A percentile compares a stretch with the other conserved stretches of the same genome.
Evolutionary conservation across 331 rosid genomes (phyloP).

Genomic region (Dryas integrifolia): DNA sequence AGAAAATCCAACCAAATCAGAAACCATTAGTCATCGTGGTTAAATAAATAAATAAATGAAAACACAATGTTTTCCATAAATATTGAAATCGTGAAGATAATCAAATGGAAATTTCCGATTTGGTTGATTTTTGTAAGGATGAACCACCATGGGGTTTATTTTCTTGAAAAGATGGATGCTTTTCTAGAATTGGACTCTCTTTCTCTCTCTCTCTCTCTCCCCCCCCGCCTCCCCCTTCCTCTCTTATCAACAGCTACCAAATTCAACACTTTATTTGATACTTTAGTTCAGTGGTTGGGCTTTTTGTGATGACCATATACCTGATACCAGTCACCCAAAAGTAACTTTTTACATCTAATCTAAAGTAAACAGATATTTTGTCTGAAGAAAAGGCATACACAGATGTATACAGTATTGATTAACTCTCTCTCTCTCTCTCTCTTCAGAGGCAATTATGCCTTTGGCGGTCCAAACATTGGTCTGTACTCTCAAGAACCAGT

Average conservation of each 20-base stretch:
- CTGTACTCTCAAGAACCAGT: constrained; percentile 50
- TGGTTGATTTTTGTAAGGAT: no score
- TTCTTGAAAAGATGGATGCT: neutral
- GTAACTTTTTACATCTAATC: neutral
- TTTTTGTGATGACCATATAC: neutral
- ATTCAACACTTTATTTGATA: neutral
- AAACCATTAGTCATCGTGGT: neutral
- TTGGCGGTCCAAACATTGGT: constrained; percentile 38
- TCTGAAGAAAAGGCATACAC: neutral
- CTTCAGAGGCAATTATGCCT: constrained; percentile 46
- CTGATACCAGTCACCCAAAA: constrained; percentile 4
- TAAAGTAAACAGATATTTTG: neutral
- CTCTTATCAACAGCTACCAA: no score
- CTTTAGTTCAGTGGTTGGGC: neutral
- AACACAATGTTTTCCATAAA: neutral
- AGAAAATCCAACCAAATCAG: neutral
- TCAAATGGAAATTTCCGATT: neutral
- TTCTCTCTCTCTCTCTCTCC: no score
- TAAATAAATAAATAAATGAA: neutral
- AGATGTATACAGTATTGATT: constrained; percentile 8
- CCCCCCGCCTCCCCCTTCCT: no score
- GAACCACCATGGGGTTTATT: neutral
- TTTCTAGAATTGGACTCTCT: neutral
- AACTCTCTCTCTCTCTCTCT: constrained; percentile 18
- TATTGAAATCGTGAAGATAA: neutral